phyloP scores from a whole-genome alignment of 169 alveolate genomes.

The Plasmodium gaboni region DNA sequence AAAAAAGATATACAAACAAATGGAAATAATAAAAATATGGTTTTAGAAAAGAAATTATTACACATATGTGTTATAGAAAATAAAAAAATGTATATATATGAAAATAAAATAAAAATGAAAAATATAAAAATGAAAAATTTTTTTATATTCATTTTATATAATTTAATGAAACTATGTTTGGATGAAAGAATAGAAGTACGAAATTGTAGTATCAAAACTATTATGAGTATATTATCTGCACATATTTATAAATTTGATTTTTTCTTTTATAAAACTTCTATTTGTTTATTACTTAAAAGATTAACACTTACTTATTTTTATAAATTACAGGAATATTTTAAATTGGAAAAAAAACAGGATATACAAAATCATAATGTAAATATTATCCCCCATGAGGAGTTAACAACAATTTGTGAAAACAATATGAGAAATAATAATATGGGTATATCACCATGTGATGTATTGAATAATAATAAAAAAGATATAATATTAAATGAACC shows the following conservation, averaged over 20 bases:
- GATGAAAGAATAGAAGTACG: constrained; percentile 77
- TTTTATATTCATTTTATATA: constrained; percentile 64
- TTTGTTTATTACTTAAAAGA: constrained; percentile 54
- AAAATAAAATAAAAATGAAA: constrained; percentile 60
- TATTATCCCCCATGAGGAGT: neutral
- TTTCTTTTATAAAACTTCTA: constrained; percentile 69
- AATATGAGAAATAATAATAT: too few species aligned
- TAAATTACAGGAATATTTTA: constrained; percentile 34
- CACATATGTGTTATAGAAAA: constrained; percentile 44
- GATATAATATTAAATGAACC: neutral
- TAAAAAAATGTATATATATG: constrained; percentile 46
- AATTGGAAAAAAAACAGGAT: constrained; percentile 22
- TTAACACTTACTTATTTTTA: constrained; percentile 34
- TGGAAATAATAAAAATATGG: neutral
- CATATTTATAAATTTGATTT: constrained; percentile 65
- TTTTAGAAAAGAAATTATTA: constrained; percentile 13
- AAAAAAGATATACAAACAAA: neutral
- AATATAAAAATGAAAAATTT: constrained; percentile 73
- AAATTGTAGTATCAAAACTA: constrained; percentile 75
- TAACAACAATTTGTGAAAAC: neutral
- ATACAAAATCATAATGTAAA: neutral
- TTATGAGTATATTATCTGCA: constrained; percentile 65
- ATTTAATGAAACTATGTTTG: constrained; percentile 66
- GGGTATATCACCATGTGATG: neutral
- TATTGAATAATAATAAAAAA: neutral